These are phyloP conservation scores for Kluyveromyces aestuarii DNA, from an alignment of 805 yeast genomes.

Conservation along the genomic window DNA sequence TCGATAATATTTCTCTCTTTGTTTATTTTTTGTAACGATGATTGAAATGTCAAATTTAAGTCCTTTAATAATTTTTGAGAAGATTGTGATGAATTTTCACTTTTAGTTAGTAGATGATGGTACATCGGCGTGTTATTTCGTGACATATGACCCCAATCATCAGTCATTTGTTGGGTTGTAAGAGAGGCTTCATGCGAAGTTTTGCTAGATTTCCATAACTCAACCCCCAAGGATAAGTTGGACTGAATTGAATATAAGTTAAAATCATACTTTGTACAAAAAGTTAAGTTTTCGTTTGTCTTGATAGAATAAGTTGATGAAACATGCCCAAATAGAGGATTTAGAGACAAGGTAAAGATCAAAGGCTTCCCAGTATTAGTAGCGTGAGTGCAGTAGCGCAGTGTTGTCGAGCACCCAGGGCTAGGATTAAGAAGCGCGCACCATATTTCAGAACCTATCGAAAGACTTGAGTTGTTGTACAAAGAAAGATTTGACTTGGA, in stretches of 20 bases:
- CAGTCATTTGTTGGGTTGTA: background rate
- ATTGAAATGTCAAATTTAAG: constrained; percentile 23
- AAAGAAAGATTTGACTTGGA: constrained; percentile 33
- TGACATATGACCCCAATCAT: background rate
- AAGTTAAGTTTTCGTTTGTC: constrained; percentile 64
- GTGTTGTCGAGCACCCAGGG: constrained; percentile 82
- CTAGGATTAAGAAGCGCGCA: constrained; percentile 74
- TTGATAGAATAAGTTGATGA: constrained; percentile 82
- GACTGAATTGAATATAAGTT: constrained; percentile 86
- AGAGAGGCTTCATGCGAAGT: background rate
- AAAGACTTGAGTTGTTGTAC: constrained; percentile 54
- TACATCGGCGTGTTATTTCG: constrained; percentile 10
- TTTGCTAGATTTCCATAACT: constrained; percentile 52
- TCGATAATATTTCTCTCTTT: constrained; percentile 37
- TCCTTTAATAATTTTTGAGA: constrained; percentile 18
- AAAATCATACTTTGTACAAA: constrained; percentile 80
- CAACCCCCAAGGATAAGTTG: constrained; percentile 78
- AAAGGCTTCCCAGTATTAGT: constrained; percentile 83
- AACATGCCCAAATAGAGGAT: constrained; percentile 84
- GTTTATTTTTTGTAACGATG: constrained; percentile 24
- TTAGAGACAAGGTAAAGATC: constrained; percentile 76
- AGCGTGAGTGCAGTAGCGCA: constrained; percentile 77
- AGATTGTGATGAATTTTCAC: constrained; percentile 9
- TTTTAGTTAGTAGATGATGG: constrained; percentile 10
- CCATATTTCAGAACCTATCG: constrained; percentile 84